A percentile compares a stretch with the other conserved stretches of the same genome.
phyloP scores from a whole-genome alignment of 1,284 basidiomycete species.

The Boletus semigastroideus region DNA sequence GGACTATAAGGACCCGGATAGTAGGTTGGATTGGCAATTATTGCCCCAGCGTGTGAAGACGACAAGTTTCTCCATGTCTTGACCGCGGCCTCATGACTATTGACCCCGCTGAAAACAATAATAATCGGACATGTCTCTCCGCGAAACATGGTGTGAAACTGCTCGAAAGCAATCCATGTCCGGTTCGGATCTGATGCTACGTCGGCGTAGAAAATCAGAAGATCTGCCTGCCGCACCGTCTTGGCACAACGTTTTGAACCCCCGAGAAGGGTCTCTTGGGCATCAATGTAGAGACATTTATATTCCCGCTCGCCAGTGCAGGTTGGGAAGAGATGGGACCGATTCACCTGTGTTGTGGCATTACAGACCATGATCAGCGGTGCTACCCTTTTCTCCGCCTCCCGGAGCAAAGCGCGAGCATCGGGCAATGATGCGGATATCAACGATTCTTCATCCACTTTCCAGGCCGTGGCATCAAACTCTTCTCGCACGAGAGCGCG shows the following conservation, averaged over 20 bases:
- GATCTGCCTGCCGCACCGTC: slow-evolving; percentile 16
- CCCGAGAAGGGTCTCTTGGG: slow-evolving; percentile 2
- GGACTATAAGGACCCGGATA: slow-evolving; percentile 16
- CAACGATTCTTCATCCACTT: slow-evolving; percentile 19
- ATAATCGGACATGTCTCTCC: slow-evolving; percentile 25
- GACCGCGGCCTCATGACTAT: slow-evolving; percentile 13
- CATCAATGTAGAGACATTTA: slow-evolving; percentile 14
- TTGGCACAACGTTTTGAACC: background rate
- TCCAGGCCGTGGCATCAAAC: slow-evolving; percentile 15
- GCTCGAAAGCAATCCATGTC: slow-evolving; percentile 18
- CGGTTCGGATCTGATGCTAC: slow-evolving; percentile 6
- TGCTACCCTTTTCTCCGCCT: slow-evolving; percentile 11
- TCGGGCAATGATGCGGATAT: slow-evolving; percentile 25
- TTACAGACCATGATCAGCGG: slow-evolving; percentile 24
- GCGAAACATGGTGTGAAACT: slow-evolving; percentile 20
- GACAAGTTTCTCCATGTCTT: slow-evolving; percentile 19
- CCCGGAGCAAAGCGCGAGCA: slow-evolving; percentile 15
- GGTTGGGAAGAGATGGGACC: slow-evolving; percentile 4
- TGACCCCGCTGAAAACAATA: slow-evolving; percentile 25
- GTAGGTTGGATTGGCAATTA: slow-evolving; percentile 24
- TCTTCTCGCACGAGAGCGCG: slow-evolving; percentile 17
- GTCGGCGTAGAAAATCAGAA: slow-evolving; percentile 25
- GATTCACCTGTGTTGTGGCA: slow-evolving; percentile 3
- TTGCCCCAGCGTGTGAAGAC: slow-evolving; percentile 6
- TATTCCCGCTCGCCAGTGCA: slow-evolving; percentile 12